Evolutionary conservation across 257 asterid genomes (phyloP).

Genomic region (Solanum chiquidenum): DNA sequence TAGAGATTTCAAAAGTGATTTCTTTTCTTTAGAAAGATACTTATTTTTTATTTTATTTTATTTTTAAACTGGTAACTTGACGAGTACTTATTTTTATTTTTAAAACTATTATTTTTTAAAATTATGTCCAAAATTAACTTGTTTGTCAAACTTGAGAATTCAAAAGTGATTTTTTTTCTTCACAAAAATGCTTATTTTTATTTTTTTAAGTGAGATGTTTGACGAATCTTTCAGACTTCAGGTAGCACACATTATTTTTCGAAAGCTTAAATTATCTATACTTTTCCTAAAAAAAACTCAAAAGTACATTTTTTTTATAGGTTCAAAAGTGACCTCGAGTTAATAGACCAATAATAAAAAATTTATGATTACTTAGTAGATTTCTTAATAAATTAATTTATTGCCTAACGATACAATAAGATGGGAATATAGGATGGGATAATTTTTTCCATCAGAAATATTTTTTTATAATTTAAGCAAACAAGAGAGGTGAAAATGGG

Average conservation of each 20-base stretch:
- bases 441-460: not conserved
- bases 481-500: not conserved
- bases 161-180: not conserved
- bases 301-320: not conserved
- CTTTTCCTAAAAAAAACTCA: not conserved
- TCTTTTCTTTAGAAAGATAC: too few species aligned
- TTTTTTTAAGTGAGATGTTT: not conserved
- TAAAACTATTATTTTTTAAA: too few species aligned
- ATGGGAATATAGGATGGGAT: not conserved
- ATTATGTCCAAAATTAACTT: too few species aligned
- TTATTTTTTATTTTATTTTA: too few species aligned
- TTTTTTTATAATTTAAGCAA: not conserved
- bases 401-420: not conserved
- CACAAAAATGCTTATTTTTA: too few species aligned
- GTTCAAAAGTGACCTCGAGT: not conserved
- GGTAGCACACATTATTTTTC: not conserved
- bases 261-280: not conserved
- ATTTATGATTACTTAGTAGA: not conserved
- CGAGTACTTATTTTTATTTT: too few species aligned
- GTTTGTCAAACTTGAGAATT: not conserved
- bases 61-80: too few species aligned
- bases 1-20: too few species aligned
- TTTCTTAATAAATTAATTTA: not conserved
- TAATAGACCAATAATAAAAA: not conserved
- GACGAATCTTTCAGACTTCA: not conserved